Percentiles rank a stretch among this genome's conserved stretches.
Evolutionary conservation across 495 filamentous ascomycete species (phyloP).

Genomic region (Elasticomyces elasticus): DNA sequence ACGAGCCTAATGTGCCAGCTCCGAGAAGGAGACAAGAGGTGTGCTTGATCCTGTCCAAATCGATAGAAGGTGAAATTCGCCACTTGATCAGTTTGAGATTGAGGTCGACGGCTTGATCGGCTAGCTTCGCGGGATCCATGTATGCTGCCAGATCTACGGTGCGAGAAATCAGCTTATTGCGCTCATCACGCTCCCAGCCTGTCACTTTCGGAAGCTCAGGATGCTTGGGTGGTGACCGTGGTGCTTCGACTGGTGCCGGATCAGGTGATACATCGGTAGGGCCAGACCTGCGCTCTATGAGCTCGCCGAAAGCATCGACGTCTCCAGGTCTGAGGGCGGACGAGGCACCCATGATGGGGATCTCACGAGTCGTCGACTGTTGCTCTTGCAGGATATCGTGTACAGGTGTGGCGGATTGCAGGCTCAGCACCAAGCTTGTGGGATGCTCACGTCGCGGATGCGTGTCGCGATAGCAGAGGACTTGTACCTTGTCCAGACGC

Average conservation of each 20-base stretch:
- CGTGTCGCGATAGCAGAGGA: conserved; percentile 84
- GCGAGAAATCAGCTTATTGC: conserved; percentile 63
- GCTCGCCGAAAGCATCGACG: conserved; percentile 16
- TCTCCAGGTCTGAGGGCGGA: conserved; percentile 11
- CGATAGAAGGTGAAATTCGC: conserved; percentile 78
- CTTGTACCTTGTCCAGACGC: conserved; percentile 62
- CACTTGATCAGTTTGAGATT: conserved; percentile 98
- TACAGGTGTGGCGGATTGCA: conserved; percentile 43
- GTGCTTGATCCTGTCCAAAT: conserved; percentile 80
- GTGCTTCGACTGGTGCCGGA: conserved; percentile 2
- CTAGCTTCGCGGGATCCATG: conserved; percentile 77
- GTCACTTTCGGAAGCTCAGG: conserved; percentile 70
- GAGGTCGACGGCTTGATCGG: conserved; percentile 92
- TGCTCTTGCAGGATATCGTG: conserved; percentile 8
- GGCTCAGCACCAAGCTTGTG: conserved; percentile 63
- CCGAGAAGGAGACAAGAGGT: conserved; percentile 92
- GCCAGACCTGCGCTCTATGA: conserved; percentile 10
- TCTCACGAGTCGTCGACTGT: conserved; percentile 21
- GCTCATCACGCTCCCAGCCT: conserved; percentile 82
- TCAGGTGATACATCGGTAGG: conserved; percentile 20
- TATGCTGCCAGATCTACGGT: conserved; percentile 75
- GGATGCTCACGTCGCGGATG: conserved; percentile 64
- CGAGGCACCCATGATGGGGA: conserved; percentile 2
- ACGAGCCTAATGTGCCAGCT: conserved; percentile 86
- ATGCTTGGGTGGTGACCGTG: conserved; percentile 17